phyloP scores from a whole-genome alignment of 257 asterid species.

The Fraxinus americana region DNA sequence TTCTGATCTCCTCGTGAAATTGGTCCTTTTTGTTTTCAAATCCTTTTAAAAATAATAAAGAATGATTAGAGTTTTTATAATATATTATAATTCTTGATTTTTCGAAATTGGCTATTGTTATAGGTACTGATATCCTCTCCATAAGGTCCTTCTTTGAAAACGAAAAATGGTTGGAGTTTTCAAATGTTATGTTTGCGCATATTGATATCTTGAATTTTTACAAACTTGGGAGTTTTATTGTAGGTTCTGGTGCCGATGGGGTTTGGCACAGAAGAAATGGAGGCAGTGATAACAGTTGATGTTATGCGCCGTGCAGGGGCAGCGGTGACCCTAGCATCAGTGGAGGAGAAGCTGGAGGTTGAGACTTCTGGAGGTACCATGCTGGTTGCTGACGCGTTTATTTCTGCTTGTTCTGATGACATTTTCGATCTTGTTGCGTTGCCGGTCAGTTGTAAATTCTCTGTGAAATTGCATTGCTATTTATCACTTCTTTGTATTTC shows the following conservation, averaged over 20 bases:
- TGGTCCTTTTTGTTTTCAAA: background rate
- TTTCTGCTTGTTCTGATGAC: slow-evolving; percentile 62
- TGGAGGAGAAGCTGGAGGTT: slow-evolving; percentile 78
- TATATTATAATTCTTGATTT: background rate
- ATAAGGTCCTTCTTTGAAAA: background rate
- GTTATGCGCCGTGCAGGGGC: slow-evolving; percentile 94
- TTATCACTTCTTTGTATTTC: background rate
- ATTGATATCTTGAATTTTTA: background rate
- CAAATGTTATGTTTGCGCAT: background rate
- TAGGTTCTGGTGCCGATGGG: slow-evolving; percentile 95
- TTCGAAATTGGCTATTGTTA: background rate
- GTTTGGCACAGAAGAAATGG: slow-evolving; percentile 93
- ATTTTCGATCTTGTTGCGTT: slow-evolving; percentile 76
- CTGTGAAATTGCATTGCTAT: background rate
- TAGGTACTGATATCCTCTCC: background rate
- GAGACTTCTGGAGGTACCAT: slow-evolving; percentile 83
- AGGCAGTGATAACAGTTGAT: slow-evolving; percentile 75
- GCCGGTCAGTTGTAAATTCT: slow-evolving; percentile 53
- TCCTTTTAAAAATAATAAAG: background rate
- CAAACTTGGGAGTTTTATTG: background rate
- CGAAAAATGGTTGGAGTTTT: background rate
- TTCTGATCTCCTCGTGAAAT: background rate
- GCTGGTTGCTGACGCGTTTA: slow-evolving; percentile 73
- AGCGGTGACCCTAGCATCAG: slow-evolving; percentile 83
- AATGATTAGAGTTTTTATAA: background rate